Evolutionary conservation across 768 basidiomycete genomes (phyloP).

Genomic region (Boletus bicolor): DNA sequence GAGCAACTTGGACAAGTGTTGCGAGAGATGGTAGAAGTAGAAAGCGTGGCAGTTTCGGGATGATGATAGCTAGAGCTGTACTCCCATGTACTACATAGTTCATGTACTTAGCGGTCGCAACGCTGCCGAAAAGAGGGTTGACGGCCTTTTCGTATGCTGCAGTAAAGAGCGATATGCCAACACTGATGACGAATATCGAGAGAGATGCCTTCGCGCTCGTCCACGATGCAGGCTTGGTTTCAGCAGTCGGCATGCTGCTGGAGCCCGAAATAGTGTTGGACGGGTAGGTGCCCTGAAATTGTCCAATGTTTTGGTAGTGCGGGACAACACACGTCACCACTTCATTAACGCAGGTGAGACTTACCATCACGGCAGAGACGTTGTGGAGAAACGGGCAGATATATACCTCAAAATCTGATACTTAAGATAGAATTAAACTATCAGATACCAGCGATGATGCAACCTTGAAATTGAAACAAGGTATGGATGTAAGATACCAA

Average conservation of each 20-base stretch:
- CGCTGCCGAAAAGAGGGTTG: constrained; percentile 65
- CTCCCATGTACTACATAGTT: constrained; percentile 37
- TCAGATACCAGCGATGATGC: no score
- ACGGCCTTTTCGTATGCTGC: constrained; percentile 62
- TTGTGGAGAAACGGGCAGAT: neutral
- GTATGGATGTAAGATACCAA: neutral
- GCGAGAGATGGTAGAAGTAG: constrained; percentile 34
- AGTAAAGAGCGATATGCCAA: constrained; percentile 52
- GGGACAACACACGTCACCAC: neutral
- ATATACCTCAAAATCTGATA: neutral
- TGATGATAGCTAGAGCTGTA: constrained; percentile 33
- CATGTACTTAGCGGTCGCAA: constrained; percentile 52
- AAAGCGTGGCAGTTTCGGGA: constrained; percentile 29
- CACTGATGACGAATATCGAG: constrained; percentile 27
- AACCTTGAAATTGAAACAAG: neutral
- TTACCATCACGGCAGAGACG: neutral
- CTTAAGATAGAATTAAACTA: neutral
- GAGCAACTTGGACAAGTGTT: constrained; percentile 43
- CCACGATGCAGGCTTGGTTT: constrained; percentile 8
- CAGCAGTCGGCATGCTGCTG: constrained; percentile 5
- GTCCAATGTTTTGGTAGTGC: neutral
- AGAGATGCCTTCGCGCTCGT: constrained; percentile 17
- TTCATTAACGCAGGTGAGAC: neutral
- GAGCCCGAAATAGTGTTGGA: neutral
- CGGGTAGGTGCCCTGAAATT: neutral